phyloP scores from a whole-genome alignment of 805 yeast species.

The Myxozyma udenii region DNA sequence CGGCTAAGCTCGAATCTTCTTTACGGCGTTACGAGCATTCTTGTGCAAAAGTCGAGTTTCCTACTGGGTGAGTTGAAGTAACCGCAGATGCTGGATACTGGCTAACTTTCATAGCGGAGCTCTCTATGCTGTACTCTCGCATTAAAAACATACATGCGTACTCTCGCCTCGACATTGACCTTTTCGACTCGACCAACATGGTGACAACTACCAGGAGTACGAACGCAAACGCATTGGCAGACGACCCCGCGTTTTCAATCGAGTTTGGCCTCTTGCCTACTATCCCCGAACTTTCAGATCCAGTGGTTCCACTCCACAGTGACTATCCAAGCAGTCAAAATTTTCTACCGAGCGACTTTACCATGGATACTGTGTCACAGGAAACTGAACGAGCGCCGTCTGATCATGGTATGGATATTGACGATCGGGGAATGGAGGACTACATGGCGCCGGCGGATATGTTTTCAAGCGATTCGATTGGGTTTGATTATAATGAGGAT shows the following conservation, averaged over 20 bases:
- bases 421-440: neutral
- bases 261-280: conserved; percentile 25
- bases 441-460: neutral
- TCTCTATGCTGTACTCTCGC: neutral
- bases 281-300: conserved; percentile 1
- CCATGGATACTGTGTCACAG: neutral
- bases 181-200: too few species aligned
- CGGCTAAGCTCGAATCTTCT: conserved; percentile 32
- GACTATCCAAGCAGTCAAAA: neutral
- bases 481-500: conserved; percentile 15
- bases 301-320: neutral
- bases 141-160: neutral
- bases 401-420: neutral
- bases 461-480: conserved; percentile 1
- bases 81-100: too few species aligned
- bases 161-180: neutral
- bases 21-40: conserved; percentile 29
- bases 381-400: neutral
- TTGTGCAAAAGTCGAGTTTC: conserved; percentile 25
- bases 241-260: conserved; percentile 26
- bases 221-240: too few species aligned
- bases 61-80: neutral
- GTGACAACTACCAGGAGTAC: too few species aligned
- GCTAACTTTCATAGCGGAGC: too few species aligned
- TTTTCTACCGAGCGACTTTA: neutral